Base-by-base conservation (phyloP, 495 filamentous ascomycete genomes). In the Lasiosphaeris hirsuta region DNA sequence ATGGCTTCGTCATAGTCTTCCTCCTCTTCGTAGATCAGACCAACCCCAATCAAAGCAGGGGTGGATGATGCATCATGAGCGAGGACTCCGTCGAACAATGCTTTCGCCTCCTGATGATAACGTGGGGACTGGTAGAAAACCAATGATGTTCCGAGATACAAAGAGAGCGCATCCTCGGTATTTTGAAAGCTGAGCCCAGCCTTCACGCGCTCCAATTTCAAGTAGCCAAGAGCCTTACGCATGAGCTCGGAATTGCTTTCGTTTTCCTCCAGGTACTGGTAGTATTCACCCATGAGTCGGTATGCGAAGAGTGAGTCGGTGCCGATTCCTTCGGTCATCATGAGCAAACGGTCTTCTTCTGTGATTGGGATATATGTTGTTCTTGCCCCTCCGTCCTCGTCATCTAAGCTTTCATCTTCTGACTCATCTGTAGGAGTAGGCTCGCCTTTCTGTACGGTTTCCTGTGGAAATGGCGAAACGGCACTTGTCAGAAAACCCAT, bases 1-100 rank as follows among this genome's bases (percentile, higher is more conserved):
- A 90, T 83, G 0, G 95, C 95, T 63, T 86, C 80, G 30, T 75
- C 69, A 68, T 90, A 96, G 42, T 97, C 86, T 60, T 95, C 88
- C 62, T 96, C 90, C 58, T 96, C 92, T 72, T 96, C 90, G 40
- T 92, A 84, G 35, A 98, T 92, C 19, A 96, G 71, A 9, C 94
- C 94, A 49, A 97, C 83, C 2, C 94, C 94, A 48, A 97, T 87
- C 37, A 98, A 76, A 40, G 90, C 94, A 43, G 83, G 73, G 7
- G 90, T 92, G 2, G 88, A 90, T 1, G 77, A 80, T 8, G 84
- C 78, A 46, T 90, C 89, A 37, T 86, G 81, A 41, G 81, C 71
- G 0, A 99, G 78, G 1, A 96, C 88, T 8, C 76, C 75, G 58
- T 94, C 85, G 60, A 99, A 99, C 9, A 96, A 79, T 10, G 58